These are phyloP conservation scores for Chlorella sorokiniana DNA, from an alignment of 139 green algal genomes.

Conservation along the genomic window DNA sequence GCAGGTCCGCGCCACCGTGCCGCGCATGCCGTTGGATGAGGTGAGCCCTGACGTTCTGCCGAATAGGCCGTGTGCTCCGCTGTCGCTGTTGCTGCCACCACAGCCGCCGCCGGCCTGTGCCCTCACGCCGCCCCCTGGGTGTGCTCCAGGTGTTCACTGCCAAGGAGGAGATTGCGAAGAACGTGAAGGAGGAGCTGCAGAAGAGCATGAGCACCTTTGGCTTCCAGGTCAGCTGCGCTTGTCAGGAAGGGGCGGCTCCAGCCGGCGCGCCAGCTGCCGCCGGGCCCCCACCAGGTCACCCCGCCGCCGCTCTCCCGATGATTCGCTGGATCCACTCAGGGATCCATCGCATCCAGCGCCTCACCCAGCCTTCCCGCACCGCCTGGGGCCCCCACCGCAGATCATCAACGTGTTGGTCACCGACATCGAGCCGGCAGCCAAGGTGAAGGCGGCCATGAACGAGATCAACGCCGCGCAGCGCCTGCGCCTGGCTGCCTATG, in stretches of 20 bases:
- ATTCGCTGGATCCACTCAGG: no score
- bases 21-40: slow-evolving; percentile 50
- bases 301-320: no score
- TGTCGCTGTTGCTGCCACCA: background rate
- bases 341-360: no score
- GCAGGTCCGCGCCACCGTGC: slow-evolving; percentile 72
- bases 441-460: slow-evolving; percentile 84
- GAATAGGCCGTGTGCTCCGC: background rate
- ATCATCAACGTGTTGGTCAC: slow-evolving; percentile 90
- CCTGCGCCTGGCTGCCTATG: slow-evolving; percentile 66
- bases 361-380: no score
- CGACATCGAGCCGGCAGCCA: slow-evolving; percentile 83
- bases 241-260: background rate
- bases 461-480: slow-evolving; percentile 86
- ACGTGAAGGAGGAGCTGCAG: slow-evolving; percentile 69
- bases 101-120: background rate
- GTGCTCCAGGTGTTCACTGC: no score
- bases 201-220: slow-evolving; percentile 70
- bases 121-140: no score
- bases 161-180: slow-evolving; percentile 90
- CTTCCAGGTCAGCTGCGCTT: slow-evolving; percentile 48
- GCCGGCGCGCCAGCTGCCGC: no score
- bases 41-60: background rate
- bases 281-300: no score
- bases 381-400: background rate